Evolutionary conservation across 305 asterid genomes (phyloP).

Genomic region (Fraxinus sp.): DNA sequence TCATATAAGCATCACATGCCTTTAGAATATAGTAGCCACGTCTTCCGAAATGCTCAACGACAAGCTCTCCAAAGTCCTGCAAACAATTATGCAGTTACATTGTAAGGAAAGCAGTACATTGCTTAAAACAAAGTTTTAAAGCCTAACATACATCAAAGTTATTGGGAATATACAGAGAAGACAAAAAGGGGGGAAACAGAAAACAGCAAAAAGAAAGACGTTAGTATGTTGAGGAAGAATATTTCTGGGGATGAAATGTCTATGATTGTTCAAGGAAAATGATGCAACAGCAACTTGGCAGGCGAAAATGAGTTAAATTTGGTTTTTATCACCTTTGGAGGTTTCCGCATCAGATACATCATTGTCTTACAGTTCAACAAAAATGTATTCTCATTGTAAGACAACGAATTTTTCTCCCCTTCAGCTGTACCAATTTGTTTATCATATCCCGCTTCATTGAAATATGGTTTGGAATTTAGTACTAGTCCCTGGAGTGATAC

Average conservation of each 20-base stretch:
- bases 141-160: not conserved
- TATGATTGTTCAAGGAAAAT: not conserved
- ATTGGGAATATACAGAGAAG: not conserved
- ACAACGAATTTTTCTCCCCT: conserved; percentile 86
- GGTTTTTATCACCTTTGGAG: conserved; percentile 71
- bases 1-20: conserved; percentile 90
- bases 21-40: conserved; percentile 77
- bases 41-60: conserved; percentile 62
- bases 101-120: not conserved
- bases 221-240: not conserved
- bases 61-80: conserved; percentile 80
- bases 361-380: conserved; percentile 88
- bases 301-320: conserved; percentile 11
- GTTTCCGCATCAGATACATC: conserved; percentile 80
- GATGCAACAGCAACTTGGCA: conserved; percentile 3
- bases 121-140: not conserved
- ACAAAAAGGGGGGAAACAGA: not conserved
- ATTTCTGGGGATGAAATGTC: not conserved
- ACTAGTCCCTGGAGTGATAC: conserved; percentile 97
- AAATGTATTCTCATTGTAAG: conserved; percentile 88
- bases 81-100: conserved; percentile 21
- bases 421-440: conserved; percentile 94
- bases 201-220: not conserved
- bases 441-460: conserved; percentile 93
- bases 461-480: conserved; percentile 82